A percentile compares a stretch with the other conserved stretches of the same genome.
Conservation (phyloP, 139 green algal species). For the Coccomyxa sp. region DNA sequence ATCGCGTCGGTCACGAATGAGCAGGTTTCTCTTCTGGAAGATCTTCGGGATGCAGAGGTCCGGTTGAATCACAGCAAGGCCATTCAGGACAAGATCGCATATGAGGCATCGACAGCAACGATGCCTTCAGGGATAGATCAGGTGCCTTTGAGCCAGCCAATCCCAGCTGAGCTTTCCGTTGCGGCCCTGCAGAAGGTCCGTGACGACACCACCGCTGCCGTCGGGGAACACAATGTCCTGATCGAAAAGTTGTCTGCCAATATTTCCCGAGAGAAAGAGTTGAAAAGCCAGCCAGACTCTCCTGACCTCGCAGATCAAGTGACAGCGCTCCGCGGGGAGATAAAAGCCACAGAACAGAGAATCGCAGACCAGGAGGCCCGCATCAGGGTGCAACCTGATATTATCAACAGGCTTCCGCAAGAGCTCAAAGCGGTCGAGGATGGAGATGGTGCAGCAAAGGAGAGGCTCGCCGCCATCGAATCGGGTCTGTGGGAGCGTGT, state of each 20-base stretch:
- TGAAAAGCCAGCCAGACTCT: neutral
- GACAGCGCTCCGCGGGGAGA: neutral
- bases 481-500: neutral
- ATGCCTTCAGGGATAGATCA: neutral
- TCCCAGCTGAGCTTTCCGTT: neutral
- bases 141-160: neutral
- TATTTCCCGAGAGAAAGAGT: neutral
- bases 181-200: neutral
- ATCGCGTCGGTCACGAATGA: neutral
- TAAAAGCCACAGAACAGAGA: neutral
- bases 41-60: neutral
- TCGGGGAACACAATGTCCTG: neutral
- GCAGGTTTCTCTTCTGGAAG: neutral
- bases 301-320: neutral
- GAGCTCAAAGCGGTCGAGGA: neutral
- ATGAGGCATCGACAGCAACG: neutral
- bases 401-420: constrained; percentile 1
- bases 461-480: neutral
- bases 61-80: neutral
- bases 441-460: neutral
- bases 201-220: neutral
- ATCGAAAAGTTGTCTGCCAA: neutral
- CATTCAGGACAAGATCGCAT: neutral
- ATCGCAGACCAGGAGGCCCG: neutral
- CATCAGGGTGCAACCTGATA: neutral